Evolutionary conservation across 495 filamentous ascomycete genomes (phyloP).

Genomic region (Daldinia caldariorum): DNA sequence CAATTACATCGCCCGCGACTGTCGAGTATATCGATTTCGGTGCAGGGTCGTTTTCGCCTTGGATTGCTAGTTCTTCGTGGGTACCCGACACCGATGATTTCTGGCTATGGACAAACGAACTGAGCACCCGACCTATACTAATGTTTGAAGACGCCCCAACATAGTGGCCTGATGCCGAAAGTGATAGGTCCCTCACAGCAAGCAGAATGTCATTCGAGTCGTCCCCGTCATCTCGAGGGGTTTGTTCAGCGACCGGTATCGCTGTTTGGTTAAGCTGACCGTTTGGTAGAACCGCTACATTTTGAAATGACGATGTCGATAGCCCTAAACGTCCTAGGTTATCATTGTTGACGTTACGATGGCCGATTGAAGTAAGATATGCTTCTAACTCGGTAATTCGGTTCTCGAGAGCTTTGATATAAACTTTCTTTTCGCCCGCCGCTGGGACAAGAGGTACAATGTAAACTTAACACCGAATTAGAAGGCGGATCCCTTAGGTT

Average conservation of each 20-base stretch:
- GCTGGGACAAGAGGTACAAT: constrained; percentile 45
- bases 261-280: constrained; percentile 17
- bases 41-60: constrained; percentile 40
- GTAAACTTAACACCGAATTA: constrained; percentile 36
- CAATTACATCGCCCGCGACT: constrained; percentile 36
- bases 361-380: constrained; percentile 38
- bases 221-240: constrained; percentile 29
- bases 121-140: constrained; percentile 45
- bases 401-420: constrained; percentile 50
- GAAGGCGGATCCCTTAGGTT: not conserved
- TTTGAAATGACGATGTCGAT: constrained; percentile 22
- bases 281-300: constrained; percentile 7
- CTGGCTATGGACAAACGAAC: constrained; percentile 44
- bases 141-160: constrained; percentile 45
- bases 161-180: constrained; percentile 46
- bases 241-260: constrained; percentile 6
- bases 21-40: constrained; percentile 44
- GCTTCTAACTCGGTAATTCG: constrained; percentile 48
- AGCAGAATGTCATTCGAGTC: constrained; percentile 42
- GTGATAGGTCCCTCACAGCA: constrained; percentile 42
- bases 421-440: constrained; percentile 47
- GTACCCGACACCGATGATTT: constrained; percentile 17
- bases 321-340: constrained; percentile 32
- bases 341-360: constrained; percentile 31
- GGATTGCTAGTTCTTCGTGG: constrained; percentile 22